Evolutionary conservation across 2,329 filamentous ascomycete species (phyloP).

Genomic region (Xylaria sp.): DNA sequence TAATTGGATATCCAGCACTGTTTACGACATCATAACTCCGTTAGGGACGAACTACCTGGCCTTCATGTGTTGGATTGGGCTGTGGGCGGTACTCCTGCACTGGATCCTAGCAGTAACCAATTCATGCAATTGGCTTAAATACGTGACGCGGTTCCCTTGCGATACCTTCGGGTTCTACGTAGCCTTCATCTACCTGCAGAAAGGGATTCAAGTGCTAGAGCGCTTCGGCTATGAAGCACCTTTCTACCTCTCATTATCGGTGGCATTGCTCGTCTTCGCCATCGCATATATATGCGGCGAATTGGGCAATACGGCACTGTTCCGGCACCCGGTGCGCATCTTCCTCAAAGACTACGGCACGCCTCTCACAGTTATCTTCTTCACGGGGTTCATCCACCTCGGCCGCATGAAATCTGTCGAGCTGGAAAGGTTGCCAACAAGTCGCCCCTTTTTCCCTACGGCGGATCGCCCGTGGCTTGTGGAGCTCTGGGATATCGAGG

Average conservation of each 20-base stretch:
- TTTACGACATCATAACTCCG: constrained; percentile 86
- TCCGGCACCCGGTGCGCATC: constrained; percentile 78
- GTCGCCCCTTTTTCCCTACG: constrained; percentile 82
- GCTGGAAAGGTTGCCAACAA: constrained; percentile 78
- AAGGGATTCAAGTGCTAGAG: constrained; percentile 86
- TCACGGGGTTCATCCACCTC: constrained; percentile 88
- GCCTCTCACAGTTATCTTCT: constrained; percentile 84
- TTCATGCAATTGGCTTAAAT: constrained; percentile 86
- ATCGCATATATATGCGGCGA: constrained; percentile 78
- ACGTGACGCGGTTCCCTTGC: constrained; percentile 90
- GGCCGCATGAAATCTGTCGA: constrained; percentile 80
- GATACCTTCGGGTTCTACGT: constrained; percentile 96
- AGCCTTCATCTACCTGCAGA: constrained; percentile 90
- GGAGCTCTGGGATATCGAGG: constrained; percentile 80
- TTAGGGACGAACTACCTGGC: constrained; percentile 83
- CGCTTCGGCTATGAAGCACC: constrained; percentile 74
- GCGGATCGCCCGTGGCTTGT: constrained; percentile 79
- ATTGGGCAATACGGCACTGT: constrained; percentile 78
- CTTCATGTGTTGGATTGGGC: constrained; percentile 92
- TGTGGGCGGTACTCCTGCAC: constrained; percentile 88
- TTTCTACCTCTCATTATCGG: constrained; percentile 82
- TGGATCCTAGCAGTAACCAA: constrained; percentile 86
- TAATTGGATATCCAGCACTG: constrained; percentile 64
- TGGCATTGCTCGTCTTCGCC: constrained; percentile 80
- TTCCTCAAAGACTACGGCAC: constrained; percentile 93